A percentile compares a stretch with the other conserved stretches of the same genome.
These are phyloP conservation scores for Penicillium canescens DNA, from an alignment of 495 filamentous ascomycete genomes.

Conservation along the genomic window DNA sequence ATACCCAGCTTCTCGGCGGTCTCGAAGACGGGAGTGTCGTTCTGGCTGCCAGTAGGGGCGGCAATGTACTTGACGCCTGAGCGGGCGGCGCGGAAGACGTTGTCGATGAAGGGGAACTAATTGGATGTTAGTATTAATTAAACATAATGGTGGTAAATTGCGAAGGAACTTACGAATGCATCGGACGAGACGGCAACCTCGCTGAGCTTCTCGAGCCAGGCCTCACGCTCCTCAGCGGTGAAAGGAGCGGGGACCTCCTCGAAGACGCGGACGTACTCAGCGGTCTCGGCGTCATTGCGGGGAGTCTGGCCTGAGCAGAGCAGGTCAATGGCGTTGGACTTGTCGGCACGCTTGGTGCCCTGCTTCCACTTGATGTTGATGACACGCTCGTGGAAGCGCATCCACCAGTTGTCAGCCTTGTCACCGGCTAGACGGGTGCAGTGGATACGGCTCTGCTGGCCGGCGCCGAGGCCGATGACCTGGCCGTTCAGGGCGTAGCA, in stretches of 20 bases:
- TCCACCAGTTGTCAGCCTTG: slow-evolving; percentile 99
- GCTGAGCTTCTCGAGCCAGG: slow-evolving; percentile 76
- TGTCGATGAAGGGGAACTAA: slow-evolving; percentile 97
- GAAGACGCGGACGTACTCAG: slow-evolving; percentile 84
- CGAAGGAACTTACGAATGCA: slow-evolving; percentile 77
- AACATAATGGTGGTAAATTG: neutral
- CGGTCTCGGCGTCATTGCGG: slow-evolving; percentile 73
- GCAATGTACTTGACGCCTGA: slow-evolving; percentile 96
- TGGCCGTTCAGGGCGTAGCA: slow-evolving; percentile 97
- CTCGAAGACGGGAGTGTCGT: slow-evolving; percentile 83
- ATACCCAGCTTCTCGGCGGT: slow-evolving; percentile 93
- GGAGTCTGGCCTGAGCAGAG: slow-evolving; percentile 87
- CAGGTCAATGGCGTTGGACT: slow-evolving; percentile 96
- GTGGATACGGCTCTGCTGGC: slow-evolving; percentile 96
- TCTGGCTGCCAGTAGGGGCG: slow-evolving; percentile 90
- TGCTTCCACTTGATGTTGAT: slow-evolving; percentile 93
- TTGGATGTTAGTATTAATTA: slow-evolving; percentile 9
- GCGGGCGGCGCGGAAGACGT: slow-evolving; percentile 84
- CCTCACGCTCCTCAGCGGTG: slow-evolving; percentile 77
- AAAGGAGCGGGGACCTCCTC: slow-evolving; percentile 87
- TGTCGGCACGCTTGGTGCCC: slow-evolving; percentile 92
- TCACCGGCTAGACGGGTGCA: slow-evolving; percentile 98
- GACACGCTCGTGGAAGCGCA: slow-evolving; percentile 89
- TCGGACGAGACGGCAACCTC: slow-evolving; percentile 89
- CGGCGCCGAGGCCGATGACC: slow-evolving; percentile 90